A percentile compares a stretch with the other conserved stretches of the same genome.
Evolutionary conservation across 768 basidiomycete species (phyloP).

Genomic region (Xerocomellus amylosporus): DNA sequence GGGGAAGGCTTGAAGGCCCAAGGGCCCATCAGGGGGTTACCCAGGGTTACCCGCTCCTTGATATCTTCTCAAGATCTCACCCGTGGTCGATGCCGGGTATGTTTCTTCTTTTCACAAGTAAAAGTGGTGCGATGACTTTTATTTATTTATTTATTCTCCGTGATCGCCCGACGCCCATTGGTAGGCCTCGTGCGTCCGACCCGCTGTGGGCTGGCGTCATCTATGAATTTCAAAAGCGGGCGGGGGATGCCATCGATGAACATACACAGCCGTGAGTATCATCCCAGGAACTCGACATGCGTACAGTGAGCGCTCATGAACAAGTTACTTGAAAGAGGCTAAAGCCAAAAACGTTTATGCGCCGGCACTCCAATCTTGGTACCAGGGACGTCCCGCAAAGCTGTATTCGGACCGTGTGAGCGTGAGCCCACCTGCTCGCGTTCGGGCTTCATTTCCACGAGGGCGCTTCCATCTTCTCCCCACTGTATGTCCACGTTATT

Average conservation of each 20-base stretch:
- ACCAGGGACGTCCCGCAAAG: background rate
- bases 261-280: background rate
- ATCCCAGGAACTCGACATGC: background rate
- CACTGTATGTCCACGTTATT: background rate
- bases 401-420: background rate
- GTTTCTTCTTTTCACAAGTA: background rate
- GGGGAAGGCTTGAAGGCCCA: background rate
- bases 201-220: no score
- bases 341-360: background rate
- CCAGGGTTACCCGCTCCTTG: background rate
- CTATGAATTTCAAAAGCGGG: background rate
- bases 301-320: background rate
- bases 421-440: background rate
- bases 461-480: background rate
- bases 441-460: background rate
- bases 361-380: background rate
- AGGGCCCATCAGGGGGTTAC: background rate
- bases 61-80: background rate
- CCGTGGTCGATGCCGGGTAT: no score
- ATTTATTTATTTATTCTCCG: background rate
- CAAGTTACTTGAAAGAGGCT: background rate
- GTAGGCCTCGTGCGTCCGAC: no score
- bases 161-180: background rate
- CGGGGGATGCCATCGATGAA: background rate
- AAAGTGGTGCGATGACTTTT: background rate